These are phyloP conservation scores for Candida ovalis DNA, from an alignment of 805 yeast genomes.

Conservation along the genomic window DNA sequence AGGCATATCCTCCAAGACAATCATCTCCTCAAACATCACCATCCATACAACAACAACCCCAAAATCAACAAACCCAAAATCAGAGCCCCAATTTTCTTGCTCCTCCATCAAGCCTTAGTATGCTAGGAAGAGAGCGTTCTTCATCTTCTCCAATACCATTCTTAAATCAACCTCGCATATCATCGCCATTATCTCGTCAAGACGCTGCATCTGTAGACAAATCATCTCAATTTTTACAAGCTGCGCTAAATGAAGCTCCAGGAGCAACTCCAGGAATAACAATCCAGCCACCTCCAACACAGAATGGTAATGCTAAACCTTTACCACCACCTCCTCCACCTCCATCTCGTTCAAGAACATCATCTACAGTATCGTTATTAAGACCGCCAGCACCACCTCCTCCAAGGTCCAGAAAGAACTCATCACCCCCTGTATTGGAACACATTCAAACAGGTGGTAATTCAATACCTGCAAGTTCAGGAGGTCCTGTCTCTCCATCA, in stretches of 20 bases:
- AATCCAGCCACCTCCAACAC: neutral
- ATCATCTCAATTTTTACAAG: slow-evolving; percentile 20
- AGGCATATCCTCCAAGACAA: neutral
- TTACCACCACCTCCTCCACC: slow-evolving; percentile 24
- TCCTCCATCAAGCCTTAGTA: slow-evolving; percentile 13
- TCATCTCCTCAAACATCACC: slow-evolving; percentile 1
- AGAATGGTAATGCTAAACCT: neutral
- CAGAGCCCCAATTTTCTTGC: slow-evolving; percentile 3
- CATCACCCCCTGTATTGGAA: slow-evolving; percentile 20
- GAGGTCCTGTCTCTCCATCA: slow-evolving; percentile 13
- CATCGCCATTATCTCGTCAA: slow-evolving; percentile 22
- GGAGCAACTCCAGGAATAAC: slow-evolving; percentile 7
- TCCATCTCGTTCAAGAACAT: slow-evolving; percentile 22
- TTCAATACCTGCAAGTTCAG: neutral
- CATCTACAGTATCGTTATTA: slow-evolving; percentile 11
- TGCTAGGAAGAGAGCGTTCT: slow-evolving; percentile 16
- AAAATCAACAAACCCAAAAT: neutral
- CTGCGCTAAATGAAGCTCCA: slow-evolving; percentile 18
- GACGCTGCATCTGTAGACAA: slow-evolving; percentile 14
- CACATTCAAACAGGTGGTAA: neutral
- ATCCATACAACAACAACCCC: slow-evolving; percentile 2
- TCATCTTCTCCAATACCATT: slow-evolving; percentile 21
- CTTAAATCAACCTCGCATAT: slow-evolving; percentile 12
- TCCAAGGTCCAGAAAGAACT: slow-evolving; percentile 27
- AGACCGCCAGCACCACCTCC: slow-evolving; percentile 31